A percentile compares a stretch with the other conserved stretches of the same genome.
phyloP scores from a whole-genome alignment of 2,329 filamentous ascomycete genomes.

The Ilyonectria destructans region DNA sequence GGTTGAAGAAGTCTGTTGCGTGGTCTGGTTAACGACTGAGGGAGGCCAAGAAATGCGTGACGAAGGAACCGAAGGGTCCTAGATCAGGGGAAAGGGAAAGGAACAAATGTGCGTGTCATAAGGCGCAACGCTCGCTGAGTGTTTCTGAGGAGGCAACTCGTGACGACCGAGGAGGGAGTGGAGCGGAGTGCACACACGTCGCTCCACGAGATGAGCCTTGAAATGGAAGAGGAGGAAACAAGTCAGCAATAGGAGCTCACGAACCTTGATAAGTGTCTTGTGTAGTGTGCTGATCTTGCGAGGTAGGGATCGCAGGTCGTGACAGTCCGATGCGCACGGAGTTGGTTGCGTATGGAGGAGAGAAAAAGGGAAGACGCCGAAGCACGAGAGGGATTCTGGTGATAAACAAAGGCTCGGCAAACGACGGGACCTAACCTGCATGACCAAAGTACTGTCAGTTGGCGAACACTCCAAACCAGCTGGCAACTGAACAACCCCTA shows the following conservation, averaged over 20 bases:
- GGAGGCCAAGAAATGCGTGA: neutral
- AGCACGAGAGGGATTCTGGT: neutral
- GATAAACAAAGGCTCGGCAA: conserved; percentile 25
- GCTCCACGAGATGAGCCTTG: neutral
- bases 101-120: neutral
- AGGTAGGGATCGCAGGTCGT: neutral
- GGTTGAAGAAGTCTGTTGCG: conserved; percentile 30
- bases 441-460: conserved; percentile 19
- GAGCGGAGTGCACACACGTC: neutral
- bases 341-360: neutral
- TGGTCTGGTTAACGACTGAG: conserved; percentile 14
- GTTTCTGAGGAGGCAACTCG: neutral
- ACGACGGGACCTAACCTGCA: conserved; percentile 17
- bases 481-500: conserved; percentile 5
- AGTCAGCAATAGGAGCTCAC: neutral
- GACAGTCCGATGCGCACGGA: neutral
- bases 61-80: neutral
- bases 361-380: neutral
- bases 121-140: neutral
- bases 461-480: conserved; percentile 9
- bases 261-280: conserved; percentile 2
- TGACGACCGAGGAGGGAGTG: neutral
- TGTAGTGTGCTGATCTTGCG: neutral
- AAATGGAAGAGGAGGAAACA: neutral
- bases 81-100: conserved; percentile 4